These are phyloP conservation scores for Marchantia polymorpha DNA, from an alignment of 225 moss, liverwort and hornwort species.

Conservation along the genomic window DNA sequence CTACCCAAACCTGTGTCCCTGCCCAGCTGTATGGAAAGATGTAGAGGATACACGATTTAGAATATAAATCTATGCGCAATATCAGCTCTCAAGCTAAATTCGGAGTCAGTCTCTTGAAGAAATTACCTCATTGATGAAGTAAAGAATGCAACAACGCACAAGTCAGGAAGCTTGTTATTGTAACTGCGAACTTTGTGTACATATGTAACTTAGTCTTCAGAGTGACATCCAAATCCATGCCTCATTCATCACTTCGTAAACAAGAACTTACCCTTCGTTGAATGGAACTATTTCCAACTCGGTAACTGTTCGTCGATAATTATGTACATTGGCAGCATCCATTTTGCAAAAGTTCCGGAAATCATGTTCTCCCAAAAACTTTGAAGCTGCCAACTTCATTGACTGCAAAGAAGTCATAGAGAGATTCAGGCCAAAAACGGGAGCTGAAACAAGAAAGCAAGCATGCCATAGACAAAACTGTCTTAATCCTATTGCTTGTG, in stretches of 20 bases:
- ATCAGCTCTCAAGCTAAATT: not conserved
- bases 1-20: slow-evolving; percentile 64
- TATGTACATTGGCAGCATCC: slow-evolving; percentile 89
- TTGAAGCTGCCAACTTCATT: slow-evolving; percentile 75
- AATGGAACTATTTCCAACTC: slow-evolving; percentile 61
- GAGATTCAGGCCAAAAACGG: too few relatives aligned
- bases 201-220: not conserved
- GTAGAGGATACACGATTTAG: not conserved
- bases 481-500: too few relatives aligned
- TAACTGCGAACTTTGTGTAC: not conserved
- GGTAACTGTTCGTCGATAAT: slow-evolving; percentile 71
- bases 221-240: not conserved
- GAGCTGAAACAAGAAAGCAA: too few relatives aligned
- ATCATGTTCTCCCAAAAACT: slow-evolving; percentile 89
- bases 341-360: slow-evolving; percentile 99
- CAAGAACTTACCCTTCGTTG: slow-evolving; percentile 47
- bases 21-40: slow-evolving; percentile 53
- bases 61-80: not conserved
- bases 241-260: not conserved
- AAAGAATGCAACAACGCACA: not conserved
- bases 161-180: not conserved
- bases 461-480: too few relatives aligned
- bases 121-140: not conserved
- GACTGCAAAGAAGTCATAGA: slow-evolving; percentile 40
- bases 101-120: not conserved